Base-by-base conservation (phyloP, 768 basidiomycete species). In the Trametes meyenii region DNA sequence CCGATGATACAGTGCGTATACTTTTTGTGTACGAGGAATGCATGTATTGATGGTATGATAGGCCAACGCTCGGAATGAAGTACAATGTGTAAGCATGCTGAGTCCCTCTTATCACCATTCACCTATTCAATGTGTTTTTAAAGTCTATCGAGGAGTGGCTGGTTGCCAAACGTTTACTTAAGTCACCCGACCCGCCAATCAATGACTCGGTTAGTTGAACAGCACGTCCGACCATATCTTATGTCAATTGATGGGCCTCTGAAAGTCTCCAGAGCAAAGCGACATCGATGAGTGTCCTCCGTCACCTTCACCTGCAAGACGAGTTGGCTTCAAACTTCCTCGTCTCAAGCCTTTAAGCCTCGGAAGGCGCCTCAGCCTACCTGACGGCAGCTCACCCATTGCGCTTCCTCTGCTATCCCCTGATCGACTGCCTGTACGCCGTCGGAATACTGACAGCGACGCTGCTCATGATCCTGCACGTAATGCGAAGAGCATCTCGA, bases 91-190 rank as follows among this genome's bases (percentile, higher is more conserved):
- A 35, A 23, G 46, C 26, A 1, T 2, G 38, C 23, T 12, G 1
- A 19, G 8, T 2, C 17, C n/a, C 21, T 33, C 26, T 7, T 38
- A 21, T 13, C 29, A 1, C 11, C 19, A 7, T 24, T 10, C 36
- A 12, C n/a, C 11, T 50, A 13, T 8, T n/a, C 4, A 29, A 5
- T 8, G 17, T 2, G 1, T 2, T 29, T 10, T 4, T 0, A 10
- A 46, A 55, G 60, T 55, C 53, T 14, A 61, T 61, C 39, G 53
- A 61, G 40, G 13, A 50, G 21, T 55, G 54, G 48, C 49, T 55
- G 10, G 33, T 61, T 11, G 42, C 35, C 1, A 55, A 51, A 7
- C 48, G 46, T 1, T 23, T 61, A 13, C 53, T 61, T 12, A 39
- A 55, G 1, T 48, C 54, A 1, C 48, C 48, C 2, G 33, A 49